A percentile compares a stretch with the other conserved stretches of the same genome.
These are phyloP conservation scores for Entophlyctis helioformis DNA, from an alignment of 192 early-diverging fungal genomes.

Conservation along the genomic window DNA sequence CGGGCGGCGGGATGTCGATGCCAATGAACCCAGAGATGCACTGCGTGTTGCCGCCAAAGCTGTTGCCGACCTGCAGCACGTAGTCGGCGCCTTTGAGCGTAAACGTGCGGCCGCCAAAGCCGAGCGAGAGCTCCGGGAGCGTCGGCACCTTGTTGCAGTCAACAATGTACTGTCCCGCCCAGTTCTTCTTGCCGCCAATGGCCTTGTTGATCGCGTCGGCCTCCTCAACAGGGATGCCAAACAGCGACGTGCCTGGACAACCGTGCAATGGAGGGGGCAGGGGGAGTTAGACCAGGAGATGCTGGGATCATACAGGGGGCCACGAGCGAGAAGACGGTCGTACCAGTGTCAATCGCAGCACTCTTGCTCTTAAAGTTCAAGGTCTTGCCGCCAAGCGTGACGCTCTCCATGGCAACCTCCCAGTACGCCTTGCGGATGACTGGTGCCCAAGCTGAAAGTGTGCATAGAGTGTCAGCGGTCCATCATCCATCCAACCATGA, in stretches of 20 bases:
- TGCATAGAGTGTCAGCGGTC: too few species aligned
- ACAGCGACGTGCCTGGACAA: constrained; percentile 52
- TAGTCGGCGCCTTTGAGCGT: constrained; percentile 56
- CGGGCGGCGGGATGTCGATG: constrained; percentile 52
- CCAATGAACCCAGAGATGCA: constrained; percentile 81
- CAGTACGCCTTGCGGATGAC: constrained; percentile 92
- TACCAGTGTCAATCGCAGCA: constrained; percentile 20
- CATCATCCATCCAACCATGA: too few species aligned
- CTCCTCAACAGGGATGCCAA: constrained; percentile 62
- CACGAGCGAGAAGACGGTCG: not conserved
- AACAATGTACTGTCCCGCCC: constrained; percentile 76
- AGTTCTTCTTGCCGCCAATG: constrained; percentile 90
- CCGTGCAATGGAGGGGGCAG: too few species aligned
- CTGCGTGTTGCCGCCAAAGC: constrained; percentile 12
- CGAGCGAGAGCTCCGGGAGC: constrained; percentile 67
- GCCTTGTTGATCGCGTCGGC: constrained; percentile 81
- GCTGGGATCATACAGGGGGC: too few species aligned
- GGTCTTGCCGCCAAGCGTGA: constrained; percentile 63
- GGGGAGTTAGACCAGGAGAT: too few species aligned
- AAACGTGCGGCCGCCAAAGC: constrained; percentile 66
- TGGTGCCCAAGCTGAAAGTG: constrained; percentile 59
- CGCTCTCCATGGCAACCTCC: constrained; percentile 80
- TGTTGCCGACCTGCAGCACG: constrained; percentile 22
- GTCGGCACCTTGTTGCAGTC: constrained; percentile 59
- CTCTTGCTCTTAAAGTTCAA: constrained; percentile 23